Evolutionary conservation across 768 basidiomycete genomes (phyloP), one percentile per base, ranked within the genome.

Genomic region (Mycena albidolilacea): DNA sequence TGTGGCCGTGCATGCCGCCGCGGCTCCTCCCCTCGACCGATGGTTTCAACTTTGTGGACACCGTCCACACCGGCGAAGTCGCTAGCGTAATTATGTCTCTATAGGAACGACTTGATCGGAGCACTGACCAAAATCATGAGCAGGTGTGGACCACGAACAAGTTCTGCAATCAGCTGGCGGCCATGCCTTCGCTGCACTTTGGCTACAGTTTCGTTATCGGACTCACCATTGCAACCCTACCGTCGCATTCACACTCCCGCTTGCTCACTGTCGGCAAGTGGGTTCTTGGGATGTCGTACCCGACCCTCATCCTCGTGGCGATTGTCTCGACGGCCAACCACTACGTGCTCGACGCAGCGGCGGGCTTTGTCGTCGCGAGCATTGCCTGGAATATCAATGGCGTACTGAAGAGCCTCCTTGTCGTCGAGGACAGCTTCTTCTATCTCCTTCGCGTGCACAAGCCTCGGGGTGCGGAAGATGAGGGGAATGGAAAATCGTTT

Each of bases 291-390:
- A 75, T 75, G 75, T 67, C 68, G 23, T 75, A 75, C 60, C 75
- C 75, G 10, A 23, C 75, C 9, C 55, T 75, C 37, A 75, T 75
- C 64, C 71, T 75, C 11, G 65, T 75, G 38, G 75, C 75, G 41
- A 75, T 75, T 41, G 75, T 75, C 9, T 57, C 75, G 46, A 75
- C 75, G 37, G 75, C 75, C 60, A 75, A 75, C 59, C 75, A 75
- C 60, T 75, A 75, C 62, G 75, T 75, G 38, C 65, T 75, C 14
- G 75, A 75, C 43, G 75, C 75, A 11, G 69, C 46, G 2, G 75
- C 75, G 9, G 75, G 75, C n/a, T 72, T 72, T 48, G 55, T 75
- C 55, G 75, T 75, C 5, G 75, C 75, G 9, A 70, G 71, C 71
- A 67, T 75, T 30, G 75, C 71, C 43, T 75, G 75, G 75, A 75